Evolutionary conservation across 2,329 filamentous ascomycete genomes (phyloP).

Genomic region (Plenodomus lindquistii): DNA sequence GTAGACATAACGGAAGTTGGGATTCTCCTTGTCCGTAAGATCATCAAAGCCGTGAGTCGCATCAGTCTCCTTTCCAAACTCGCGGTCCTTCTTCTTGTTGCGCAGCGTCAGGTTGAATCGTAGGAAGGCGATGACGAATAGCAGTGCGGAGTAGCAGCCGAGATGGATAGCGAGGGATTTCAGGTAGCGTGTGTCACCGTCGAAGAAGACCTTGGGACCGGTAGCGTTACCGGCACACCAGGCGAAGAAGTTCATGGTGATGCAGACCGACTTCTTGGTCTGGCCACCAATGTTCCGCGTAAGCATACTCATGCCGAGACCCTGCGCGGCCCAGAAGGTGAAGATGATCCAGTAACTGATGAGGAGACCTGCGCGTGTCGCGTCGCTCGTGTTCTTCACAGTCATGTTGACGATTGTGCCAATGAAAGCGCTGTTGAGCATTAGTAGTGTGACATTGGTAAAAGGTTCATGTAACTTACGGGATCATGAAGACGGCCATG

Average conservation of each 20-base stretch:
- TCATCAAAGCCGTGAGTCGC: slow-evolving; percentile 62
- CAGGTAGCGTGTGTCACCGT: slow-evolving; percentile 67
- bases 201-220: slow-evolving; percentile 51
- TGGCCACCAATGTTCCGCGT: slow-evolving; percentile 72
- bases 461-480: slow-evolving; percentile 51
- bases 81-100: slow-evolving; percentile 62
- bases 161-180: slow-evolving; percentile 72
- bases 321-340: slow-evolving; percentile 77
- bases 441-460: neutral
- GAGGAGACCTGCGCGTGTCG: slow-evolving; percentile 68
- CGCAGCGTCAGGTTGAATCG: slow-evolving; percentile 61
- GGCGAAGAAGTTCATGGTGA: slow-evolving; percentile 71
- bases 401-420: slow-evolving; percentile 75
- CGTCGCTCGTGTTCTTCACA: slow-evolving; percentile 60
- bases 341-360: slow-evolving; percentile 77
- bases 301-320: slow-evolving; percentile 68
- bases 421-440: slow-evolving; percentile 61
- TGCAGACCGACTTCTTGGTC: slow-evolving; percentile 71
- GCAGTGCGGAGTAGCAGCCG: slow-evolving; percentile 67
- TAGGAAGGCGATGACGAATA: slow-evolving; percentile 61
- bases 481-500: slow-evolving; percentile 69
- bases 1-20: slow-evolving; percentile 61
- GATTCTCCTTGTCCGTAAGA: slow-evolving; percentile 65
- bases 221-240: slow-evolving; percentile 72
- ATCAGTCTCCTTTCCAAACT: slow-evolving; percentile 38